phyloP scores from a whole-genome alignment of 2,329 filamentous ascomycete species.

The Pyrenochaeta sp. region DNA sequence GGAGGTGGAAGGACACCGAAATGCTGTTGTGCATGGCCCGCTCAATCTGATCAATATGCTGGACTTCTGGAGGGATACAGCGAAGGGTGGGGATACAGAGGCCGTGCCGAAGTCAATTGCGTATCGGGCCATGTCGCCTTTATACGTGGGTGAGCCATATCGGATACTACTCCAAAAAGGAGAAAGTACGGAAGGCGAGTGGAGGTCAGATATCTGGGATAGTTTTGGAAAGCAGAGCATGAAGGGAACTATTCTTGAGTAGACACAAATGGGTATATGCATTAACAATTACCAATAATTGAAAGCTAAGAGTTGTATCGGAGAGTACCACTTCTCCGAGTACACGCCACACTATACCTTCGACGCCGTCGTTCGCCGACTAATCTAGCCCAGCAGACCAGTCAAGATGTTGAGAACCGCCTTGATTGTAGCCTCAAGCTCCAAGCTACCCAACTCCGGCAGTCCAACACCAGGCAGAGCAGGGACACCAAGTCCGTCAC shows the following conservation, averaged over 20 bases:
- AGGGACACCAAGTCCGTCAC: slow-evolving; percentile 3
- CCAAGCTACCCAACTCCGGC: not conserved
- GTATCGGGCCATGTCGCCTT: slow-evolving; percentile 44
- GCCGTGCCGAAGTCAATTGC: slow-evolving; percentile 36
- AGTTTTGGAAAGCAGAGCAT: slow-evolving; percentile 42
- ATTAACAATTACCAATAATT: slow-evolving; percentile 6
- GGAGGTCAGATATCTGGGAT: slow-evolving; percentile 44
- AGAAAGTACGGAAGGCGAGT: slow-evolving; percentile 7
- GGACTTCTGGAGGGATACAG: slow-evolving; percentile 44
- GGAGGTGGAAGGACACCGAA: slow-evolving; percentile 75
- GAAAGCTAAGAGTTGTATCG: not conserved
- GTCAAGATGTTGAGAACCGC: slow-evolving; percentile 7
- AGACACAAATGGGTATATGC: slow-evolving; percentile 11
- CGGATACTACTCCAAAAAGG: slow-evolving; percentile 33
- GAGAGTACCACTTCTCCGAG: not conserved
- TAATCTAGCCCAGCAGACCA: slow-evolving; percentile 3
- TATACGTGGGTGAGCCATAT: slow-evolving; percentile 45
- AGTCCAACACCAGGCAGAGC: slow-evolving; percentile 1
- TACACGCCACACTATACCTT: not conserved
- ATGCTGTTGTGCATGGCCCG: slow-evolving; percentile 86
- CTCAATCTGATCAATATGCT: slow-evolving; percentile 68
- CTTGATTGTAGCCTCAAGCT: slow-evolving; percentile 2
- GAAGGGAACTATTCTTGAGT: slow-evolving; percentile 41
- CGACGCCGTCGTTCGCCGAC: not conserved
- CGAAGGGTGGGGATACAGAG: slow-evolving; percentile 17